Evolutionary conservation across 2,329 filamentous ascomycete species (phyloP).

Genomic region (Aspergillus niger): DNA sequence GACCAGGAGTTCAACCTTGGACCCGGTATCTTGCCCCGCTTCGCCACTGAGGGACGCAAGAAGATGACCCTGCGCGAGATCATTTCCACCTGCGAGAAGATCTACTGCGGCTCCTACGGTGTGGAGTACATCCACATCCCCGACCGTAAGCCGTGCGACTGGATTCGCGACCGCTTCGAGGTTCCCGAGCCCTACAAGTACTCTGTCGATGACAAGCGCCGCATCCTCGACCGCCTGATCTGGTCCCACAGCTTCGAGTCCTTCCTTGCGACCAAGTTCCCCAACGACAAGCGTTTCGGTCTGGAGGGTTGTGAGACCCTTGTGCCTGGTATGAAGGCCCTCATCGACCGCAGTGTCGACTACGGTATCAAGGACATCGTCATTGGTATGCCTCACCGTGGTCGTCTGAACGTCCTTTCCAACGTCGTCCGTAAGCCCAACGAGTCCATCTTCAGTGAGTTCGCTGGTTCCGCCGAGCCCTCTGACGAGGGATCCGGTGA

Average conservation of each 20-base stretch:
- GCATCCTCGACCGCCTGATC: constrained; percentile 94
- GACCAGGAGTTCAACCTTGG: constrained; percentile 90
- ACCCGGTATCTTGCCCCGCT: constrained; percentile 91
- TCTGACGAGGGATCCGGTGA: constrained; percentile 96
- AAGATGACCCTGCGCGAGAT: constrained; percentile 98
- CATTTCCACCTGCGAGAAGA: constrained; percentile 85
- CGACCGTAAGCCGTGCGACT: constrained; percentile 96
- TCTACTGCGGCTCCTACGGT: constrained; percentile 97
- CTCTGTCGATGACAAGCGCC: constrained; percentile 95
- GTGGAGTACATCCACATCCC: constrained; percentile 99
- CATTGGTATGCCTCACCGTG: constrained; percentile 99
- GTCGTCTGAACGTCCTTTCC: constrained; percentile 93
- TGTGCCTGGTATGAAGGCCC: constrained; percentile 97
- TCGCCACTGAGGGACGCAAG: constrained; percentile 81
- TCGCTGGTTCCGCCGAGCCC: constrained; percentile 81
- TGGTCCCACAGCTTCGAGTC: constrained; percentile 98
- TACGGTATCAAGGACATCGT: constrained; percentile 99
- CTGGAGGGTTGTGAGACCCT: constrained; percentile 95
- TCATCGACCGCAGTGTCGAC: constrained; percentile 97
- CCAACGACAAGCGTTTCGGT: constrained; percentile 99
- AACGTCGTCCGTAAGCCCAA: constrained; percentile 99
- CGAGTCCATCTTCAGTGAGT: constrained; percentile 99
- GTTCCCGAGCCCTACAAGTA: constrained; percentile 95
- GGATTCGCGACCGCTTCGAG: constrained; percentile 93
- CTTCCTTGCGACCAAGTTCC: constrained; percentile 96